Evolutionary conservation across 768 basidiomycete genomes (phyloP).

Genomic region (Neoboletus subvelutipes): DNA sequence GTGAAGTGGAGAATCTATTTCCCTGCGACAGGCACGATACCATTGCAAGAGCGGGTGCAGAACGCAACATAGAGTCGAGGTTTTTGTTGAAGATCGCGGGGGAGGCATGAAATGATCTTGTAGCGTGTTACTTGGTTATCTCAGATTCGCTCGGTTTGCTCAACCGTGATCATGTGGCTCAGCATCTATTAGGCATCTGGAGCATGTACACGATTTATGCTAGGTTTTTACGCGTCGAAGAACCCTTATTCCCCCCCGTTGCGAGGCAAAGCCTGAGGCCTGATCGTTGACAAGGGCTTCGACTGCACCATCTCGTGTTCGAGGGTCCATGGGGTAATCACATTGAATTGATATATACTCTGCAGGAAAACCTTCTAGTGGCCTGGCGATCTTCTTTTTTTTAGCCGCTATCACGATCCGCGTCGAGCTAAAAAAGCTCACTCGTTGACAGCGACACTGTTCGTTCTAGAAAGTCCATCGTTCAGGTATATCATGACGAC

Average conservation of each 20-base stretch:
- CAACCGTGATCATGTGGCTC: no score
- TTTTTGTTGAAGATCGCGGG: constrained; percentile 27
- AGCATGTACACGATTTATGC: not conserved
- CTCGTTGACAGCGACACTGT: no score
- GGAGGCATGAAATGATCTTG: constrained; percentile 16
- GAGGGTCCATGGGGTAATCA: not conserved
- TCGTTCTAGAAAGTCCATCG: no score
- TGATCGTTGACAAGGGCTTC: not conserved
- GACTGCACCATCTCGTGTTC: not conserved
- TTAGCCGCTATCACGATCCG: not conserved
- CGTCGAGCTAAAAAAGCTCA: no score
- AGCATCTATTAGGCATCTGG: not conserved
- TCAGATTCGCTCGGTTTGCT: not conserved
- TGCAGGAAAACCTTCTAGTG: not conserved
- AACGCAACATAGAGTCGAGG: constrained; percentile 19
- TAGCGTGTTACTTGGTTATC: constrained; percentile 1
- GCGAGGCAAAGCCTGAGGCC: not conserved
- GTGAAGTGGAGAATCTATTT: constrained; percentile 29
- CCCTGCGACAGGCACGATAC: constrained; percentile 29
- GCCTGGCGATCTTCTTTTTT: not conserved
- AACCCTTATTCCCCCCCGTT: not conserved
- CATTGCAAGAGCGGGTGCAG: constrained; percentile 28
- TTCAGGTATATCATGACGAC: no score
- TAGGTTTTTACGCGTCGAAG: not conserved
- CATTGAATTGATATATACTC: not conserved